Conservation (phyloP, 1,284 basidiomycete species). For the Trametes polyzona region DNA sequence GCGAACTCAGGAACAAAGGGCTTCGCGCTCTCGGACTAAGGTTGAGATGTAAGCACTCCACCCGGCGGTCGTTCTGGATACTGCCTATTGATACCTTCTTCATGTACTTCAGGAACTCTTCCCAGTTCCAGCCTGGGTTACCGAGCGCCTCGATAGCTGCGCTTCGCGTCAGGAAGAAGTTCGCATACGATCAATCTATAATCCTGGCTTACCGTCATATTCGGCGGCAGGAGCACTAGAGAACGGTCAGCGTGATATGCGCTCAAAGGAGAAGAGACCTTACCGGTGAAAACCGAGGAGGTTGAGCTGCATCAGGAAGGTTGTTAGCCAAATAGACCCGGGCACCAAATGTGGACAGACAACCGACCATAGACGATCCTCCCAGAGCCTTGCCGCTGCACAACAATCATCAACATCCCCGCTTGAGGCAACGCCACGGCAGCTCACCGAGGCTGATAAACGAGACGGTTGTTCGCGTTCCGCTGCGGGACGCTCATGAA, state of each 20-base stretch:
- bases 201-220: conserved; percentile 18
- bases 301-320: not conserved
- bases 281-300: not conserved
- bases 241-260: conserved; percentile 3
- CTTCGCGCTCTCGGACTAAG: conserved; percentile 9
- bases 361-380: conserved; percentile 18
- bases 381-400: conserved; percentile 23
- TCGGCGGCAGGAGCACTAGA: conserved; percentile 14
- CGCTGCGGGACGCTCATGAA: conserved; percentile 18
- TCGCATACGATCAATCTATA: not conserved
- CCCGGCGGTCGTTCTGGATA: not conserved
- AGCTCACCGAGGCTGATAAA: conserved; percentile 7
- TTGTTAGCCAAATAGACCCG: not conserved
- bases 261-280: not conserved
- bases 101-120: conserved; percentile 24
- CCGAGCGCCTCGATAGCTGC: conserved; percentile 28
- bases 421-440: not conserved
- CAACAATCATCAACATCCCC: not conserved
- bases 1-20: not conserved
- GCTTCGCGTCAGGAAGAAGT: not conserved
- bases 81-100: conserved; percentile 4
- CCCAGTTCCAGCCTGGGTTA: conserved; percentile 33
- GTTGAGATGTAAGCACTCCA: not conserved
- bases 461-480: conserved; percentile 5
- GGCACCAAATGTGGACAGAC: not conserved